Percentiles rank a stretch among this genome's conserved stretches.
phyloP scores from a whole-genome alignment of 805 yeast genomes.

The Saccharomyces eubayanus region DNA sequence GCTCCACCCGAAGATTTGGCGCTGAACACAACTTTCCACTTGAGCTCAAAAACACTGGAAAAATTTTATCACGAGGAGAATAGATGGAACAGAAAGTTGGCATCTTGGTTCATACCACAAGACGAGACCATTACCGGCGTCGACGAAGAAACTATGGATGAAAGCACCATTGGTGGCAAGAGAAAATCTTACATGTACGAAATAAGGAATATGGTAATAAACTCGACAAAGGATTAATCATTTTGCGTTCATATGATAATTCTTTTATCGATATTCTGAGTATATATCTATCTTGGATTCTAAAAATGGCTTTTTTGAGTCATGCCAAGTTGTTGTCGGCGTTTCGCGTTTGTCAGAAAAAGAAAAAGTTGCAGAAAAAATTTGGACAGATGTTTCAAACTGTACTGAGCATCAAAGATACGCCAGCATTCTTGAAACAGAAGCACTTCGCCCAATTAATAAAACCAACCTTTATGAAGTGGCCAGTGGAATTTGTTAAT shows the following conservation, averaged over 20 bases:
- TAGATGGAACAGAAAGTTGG: conserved; percentile 27
- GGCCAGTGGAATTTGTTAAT: background rate
- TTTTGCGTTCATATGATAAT: background rate
- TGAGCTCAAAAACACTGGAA: conserved; percentile 20
- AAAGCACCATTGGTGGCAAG: conserved; percentile 13
- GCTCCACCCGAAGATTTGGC: conserved; percentile 1
- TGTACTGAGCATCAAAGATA: background rate
- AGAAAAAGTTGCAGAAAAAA: background rate
- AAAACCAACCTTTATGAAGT: background rate
- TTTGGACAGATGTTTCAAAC: background rate
- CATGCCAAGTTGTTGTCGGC: background rate
- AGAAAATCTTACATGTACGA: conserved; percentile 26
- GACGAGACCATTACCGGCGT: conserved; percentile 5
- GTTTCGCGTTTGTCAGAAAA: background rate
- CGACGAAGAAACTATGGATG: conserved; percentile 2
- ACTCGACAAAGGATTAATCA: conserved; percentile 21
- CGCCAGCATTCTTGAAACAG: background rate
- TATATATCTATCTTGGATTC: background rate
- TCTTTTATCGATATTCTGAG: background rate
- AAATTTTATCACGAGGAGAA: conserved; percentile 30
- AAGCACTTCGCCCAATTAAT: background rate
- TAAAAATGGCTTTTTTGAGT: background rate
- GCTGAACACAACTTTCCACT: conserved; percentile 10
- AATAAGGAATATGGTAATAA: conserved; percentile 30
- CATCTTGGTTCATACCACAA: conserved; percentile 26